Base-by-base conservation (phyloP, 495 filamentous ascomycete genomes). In the Filosporella fistucella region DNA sequence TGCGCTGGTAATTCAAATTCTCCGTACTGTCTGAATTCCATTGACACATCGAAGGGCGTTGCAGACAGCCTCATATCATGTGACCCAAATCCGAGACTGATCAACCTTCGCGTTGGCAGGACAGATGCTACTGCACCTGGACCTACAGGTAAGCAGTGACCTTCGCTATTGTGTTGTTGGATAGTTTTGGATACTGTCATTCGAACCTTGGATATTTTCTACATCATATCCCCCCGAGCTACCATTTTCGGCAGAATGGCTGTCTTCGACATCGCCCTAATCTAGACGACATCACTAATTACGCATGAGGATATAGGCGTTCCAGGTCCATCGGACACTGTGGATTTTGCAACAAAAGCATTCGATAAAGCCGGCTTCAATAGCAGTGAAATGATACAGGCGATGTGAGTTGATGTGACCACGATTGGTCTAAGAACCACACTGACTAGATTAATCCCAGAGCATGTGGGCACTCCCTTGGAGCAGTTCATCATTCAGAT, bases 81-180 rank as follows among this genome's bases (percentile, higher is more conserved):
- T 26, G 42, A 36, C 7, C 22, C 29, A 21, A n/a, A 12, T 32
- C 2, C 6, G 22, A 16, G 18, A 1, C 13, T 14, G 14, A 47
- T 75, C 5, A 60, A 64, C 10, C 58, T 70, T 23, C 59, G 60
- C 32, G 63, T 51, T 45, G 70, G 71, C 8, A 57, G 68, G 20
- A 55, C 64, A 1, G 70, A 75, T 55, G 71, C 67, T 30, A 65
- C 63, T n/a, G 61, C 47, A n/a, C 59, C 68, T 26, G 71, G 70
- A 7, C 58, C 62, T 22, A 18, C 54, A 7, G 70, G 71, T 20
- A n/a, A n/a, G n/a, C n/a, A n/a, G n/a, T n/a, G n/a, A n/a, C n/a
- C n/a, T n/a, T n/a, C n/a, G n/a, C n/a, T n/a, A n/a, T n/a, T n/a
- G n/a, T n/a, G n/a, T n/a, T n/a, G n/a, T n/a, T n/a, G n/a, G n/a